Base-by-base conservation (phyloP, 495 filamentous ascomycete species). In the Aspergillus sparsus region DNA sequence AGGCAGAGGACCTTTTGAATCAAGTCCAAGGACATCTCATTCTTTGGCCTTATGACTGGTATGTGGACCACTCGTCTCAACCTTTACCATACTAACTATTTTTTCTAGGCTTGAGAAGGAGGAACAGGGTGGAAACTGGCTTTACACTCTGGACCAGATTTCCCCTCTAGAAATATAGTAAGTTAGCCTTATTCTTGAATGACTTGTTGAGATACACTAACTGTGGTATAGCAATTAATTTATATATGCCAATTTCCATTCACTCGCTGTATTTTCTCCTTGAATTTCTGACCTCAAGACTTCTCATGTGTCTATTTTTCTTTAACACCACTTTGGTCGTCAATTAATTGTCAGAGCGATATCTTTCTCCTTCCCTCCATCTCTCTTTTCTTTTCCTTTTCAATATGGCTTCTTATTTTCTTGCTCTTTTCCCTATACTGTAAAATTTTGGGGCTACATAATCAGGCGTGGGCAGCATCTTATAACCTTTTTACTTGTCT, bases 161-260 rank as follows among this genome's bases (percentile, higher is more conserved):
- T 95, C 94, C 63, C 94, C 94, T 52, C 79, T 98, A 76, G 91
- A 96, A 76, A 98, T 98, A 60, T 98, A 98, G 93, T 96, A 84
- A 85, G 92, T 84, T 35, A 27, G 16, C 49, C 13, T 16, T 33
- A 27, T 2, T 53, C 35, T 18, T 16, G 6, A 31, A 33, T 57
- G n/a, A 7, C 10, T 15, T 18, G 27, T 53, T 27, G 21, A 27
- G 12, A 16, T 33, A 11, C 37, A n/a, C 63, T 71, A 47, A 71
- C 58, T 6, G 4, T 32, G 7, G 18, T 50, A 33, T 46, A 73
- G 68, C 59, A 74, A 72, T 58, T 69, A 62, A 71, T 47, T 16
- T 47, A 57, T 13, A 49, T n/a, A 18, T n/a, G 10, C 6, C 16
- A 11, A 32, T 49, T n/a, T 39, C 36, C 37, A 61, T 46, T 55